Percentiles rank a stretch among this genome's conserved stretches.
phyloP scores from a whole-genome alignment of 805 yeast genomes.

The Ogataea corticis region DNA sequence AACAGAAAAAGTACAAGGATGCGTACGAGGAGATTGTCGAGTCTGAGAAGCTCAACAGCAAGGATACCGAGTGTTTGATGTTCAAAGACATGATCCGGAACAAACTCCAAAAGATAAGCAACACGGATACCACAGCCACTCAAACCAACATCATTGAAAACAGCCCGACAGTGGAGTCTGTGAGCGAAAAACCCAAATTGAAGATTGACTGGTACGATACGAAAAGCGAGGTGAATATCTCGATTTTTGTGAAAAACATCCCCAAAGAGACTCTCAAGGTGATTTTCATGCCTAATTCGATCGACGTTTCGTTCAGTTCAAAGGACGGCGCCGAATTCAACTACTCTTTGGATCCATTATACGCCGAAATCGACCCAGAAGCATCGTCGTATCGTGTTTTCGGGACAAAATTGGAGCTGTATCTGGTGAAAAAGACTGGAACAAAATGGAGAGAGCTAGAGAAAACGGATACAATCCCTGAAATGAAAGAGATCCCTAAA shows the following conservation, averaged over 20 bases:
- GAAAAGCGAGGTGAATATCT: conserved; percentile 52
- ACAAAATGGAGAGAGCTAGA: conserved; percentile 60
- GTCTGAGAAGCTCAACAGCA: conserved; percentile 44
- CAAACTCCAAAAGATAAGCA: conserved; percentile 31
- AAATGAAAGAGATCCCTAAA: conserved; percentile 3
- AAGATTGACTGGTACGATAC: conserved; percentile 79
- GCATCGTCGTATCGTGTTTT: conserved; percentile 51
- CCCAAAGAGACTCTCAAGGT: conserved; percentile 49
- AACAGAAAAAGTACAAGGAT: conserved; percentile 39
- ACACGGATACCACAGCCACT: conserved; percentile 2
- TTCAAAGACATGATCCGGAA: conserved; percentile 45
- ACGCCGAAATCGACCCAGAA: conserved; percentile 47
- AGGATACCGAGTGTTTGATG: conserved; percentile 47
- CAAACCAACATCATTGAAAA: too few species aligned
- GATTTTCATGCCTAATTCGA: conserved; percentile 37
- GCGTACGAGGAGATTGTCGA: conserved; percentile 44
- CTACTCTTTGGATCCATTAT: conserved; percentile 56
- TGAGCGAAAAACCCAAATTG: conserved; percentile 19
- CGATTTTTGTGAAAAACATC: conserved; percentile 70
- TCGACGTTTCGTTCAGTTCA: conserved; percentile 49
- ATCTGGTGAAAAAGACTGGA: conserved; percentile 46
- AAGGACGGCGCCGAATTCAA: conserved; percentile 49
- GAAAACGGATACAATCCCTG: conserved; percentile 22
- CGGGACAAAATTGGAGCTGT: conserved; percentile 74
- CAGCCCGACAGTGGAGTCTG: not conserved